Evolutionary conservation across 139 green algal species (phyloP).

Genomic region (Desmodesmus armatus): DNA sequence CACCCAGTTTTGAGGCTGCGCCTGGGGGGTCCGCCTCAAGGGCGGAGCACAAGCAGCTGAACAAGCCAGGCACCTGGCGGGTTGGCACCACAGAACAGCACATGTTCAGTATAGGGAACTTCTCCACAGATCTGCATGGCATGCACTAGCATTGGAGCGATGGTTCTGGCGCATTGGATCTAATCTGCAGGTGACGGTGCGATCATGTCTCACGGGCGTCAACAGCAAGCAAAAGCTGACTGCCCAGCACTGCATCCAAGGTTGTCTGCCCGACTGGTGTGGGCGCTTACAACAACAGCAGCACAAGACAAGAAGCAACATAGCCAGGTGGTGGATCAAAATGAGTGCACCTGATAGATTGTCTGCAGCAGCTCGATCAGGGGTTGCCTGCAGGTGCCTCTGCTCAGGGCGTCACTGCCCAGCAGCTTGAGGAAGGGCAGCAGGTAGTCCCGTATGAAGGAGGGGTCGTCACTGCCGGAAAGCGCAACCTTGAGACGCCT

Average conservation of each 20-base stretch:
- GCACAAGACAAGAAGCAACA: not conserved
- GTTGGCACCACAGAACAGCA: not conserved
- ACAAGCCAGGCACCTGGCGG: slow-evolving; percentile 10
- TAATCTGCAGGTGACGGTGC: no score
- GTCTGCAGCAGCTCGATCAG: slow-evolving; percentile 38
- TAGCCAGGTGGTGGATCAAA: no score
- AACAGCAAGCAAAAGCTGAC: no score
- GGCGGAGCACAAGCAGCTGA: not conserved
- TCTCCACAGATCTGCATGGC: no score
- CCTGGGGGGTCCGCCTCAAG: not conserved
- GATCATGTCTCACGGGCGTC: no score
- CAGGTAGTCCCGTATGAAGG: not conserved
- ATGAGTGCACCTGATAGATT: slow-evolving; percentile 27
- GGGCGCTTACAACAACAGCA: no score
- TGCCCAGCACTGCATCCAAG: no score
- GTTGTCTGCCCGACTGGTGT: no score
- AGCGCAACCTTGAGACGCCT: slow-evolving; percentile 32
- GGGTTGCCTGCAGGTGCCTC: slow-evolving; percentile 26
- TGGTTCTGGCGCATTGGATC: not conserved
- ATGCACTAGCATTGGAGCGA: not conserved
- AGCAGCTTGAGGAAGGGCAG: slow-evolving; percentile 40
- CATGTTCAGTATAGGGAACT: not conserved
- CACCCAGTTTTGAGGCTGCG: not conserved
- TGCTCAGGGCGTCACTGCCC: slow-evolving; percentile 33
- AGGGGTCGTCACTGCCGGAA: not conserved